Evolutionary conservation across 116 monocot genomes (phyloP), one percentile per base, ranked within the genome.

Genomic region (Iris pallida): DNA sequence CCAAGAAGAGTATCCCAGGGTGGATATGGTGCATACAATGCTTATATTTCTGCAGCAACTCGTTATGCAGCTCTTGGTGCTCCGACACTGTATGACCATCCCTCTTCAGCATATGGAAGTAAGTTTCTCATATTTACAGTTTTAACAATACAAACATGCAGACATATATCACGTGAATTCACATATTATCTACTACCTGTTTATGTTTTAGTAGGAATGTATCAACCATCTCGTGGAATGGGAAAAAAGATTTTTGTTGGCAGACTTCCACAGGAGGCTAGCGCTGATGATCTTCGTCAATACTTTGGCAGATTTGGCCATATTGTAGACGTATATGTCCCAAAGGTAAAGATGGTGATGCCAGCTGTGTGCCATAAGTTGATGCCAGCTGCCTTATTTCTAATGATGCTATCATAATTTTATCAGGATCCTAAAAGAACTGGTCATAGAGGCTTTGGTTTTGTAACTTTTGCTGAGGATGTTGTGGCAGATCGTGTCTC

Each of bases 1-100:
- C 75, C 85, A 72, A 82, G 70, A 56, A 72, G 88, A 80, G 60
- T 55, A 48, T 6, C 81, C 47, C 67, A 67, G 10, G 54, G 67
- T 67, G 95, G 95, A 62, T 95, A 95, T 80, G 97, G 97, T 77
- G 97, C 97, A 47, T 97, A 97, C 68, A 97, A 89, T 78, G 92
- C 92, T 66, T 97, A 97, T 66, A 97, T 97, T 54, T 75, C 85
- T 45, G 87, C 88, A 60, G 97, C 97, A 73, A 97, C 97, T 63
- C 80, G 97, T 20, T 97, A 97, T 83, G 97, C 87, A 13, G 81
- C 89, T 41, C 69, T 97, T 52, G 97, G 97, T 74, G 87, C 92
- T 42, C 92, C 92, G 42, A 92, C 97, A 43, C 66, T 90, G 11
- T 97, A 97, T 76, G 97, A 97, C 59, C 89, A 87, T 58, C 92